phyloP scores from a whole-genome alignment of 108 stramenopile species.

The Conticribra weissflogii region DNA sequence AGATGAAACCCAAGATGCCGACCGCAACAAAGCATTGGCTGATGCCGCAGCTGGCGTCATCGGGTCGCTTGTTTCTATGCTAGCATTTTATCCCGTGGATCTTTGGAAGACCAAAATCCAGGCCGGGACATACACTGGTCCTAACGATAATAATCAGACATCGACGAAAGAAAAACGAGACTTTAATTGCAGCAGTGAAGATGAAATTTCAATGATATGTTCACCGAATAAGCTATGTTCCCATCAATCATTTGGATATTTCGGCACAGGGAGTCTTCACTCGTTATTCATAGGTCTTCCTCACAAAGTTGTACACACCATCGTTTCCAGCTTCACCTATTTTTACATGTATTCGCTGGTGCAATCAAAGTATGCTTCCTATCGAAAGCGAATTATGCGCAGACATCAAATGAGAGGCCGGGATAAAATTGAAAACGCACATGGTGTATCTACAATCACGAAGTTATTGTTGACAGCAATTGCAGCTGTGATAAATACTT shows the following conservation, averaged over 20 bases:
- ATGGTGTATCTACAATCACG: constrained; percentile 40
- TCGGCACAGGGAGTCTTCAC: too few species aligned
- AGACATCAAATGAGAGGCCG: too few species aligned
- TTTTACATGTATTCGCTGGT: constrained; percentile 87
- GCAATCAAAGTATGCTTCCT: constrained; percentile 41
- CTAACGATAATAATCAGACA: too few species aligned
- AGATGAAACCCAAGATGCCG: neutral
- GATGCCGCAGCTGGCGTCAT: constrained; percentile 85
- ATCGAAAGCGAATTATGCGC: constrained; percentile 24
- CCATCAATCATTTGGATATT: too few species aligned
- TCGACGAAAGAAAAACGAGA: neutral
- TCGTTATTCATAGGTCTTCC: constrained; percentile 67
- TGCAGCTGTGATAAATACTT: constrained; percentile 85
- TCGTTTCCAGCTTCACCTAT: constrained; percentile 86
- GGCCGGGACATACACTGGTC: constrained; percentile 55
- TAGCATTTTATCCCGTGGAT: constrained; percentile 91
- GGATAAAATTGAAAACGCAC: too few species aligned
- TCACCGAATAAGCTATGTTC: too few species aligned
- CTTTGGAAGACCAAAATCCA: constrained; percentile 82
- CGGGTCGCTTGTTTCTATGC: constrained; percentile 82
- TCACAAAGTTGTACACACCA: constrained; percentile 80
- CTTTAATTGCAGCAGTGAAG: neutral
- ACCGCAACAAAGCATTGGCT: constrained; percentile 62
- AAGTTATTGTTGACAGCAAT: constrained; percentile 83
- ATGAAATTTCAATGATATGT: too few species aligned